Evolutionary conservation across 129 eudicot species (phyloP).

Genomic region (Gnaphalium uliginosum): DNA sequence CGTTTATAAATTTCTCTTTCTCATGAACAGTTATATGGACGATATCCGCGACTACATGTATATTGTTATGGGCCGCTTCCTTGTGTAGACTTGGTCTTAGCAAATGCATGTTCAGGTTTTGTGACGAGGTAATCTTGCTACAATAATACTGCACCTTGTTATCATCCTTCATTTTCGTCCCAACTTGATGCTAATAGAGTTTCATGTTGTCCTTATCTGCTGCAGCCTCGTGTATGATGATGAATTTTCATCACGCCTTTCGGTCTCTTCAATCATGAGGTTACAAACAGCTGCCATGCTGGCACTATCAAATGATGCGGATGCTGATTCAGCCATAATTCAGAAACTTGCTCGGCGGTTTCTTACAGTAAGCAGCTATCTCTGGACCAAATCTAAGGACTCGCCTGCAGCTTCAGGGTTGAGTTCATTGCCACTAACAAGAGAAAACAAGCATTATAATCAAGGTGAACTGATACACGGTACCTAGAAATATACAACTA

Average conservation of each 20-base stretch:
- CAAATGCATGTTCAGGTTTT: slow-evolving; percentile 71
- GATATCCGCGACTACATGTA: slow-evolving; percentile 60
- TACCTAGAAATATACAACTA: slow-evolving; percentile 8
- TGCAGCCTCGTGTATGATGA: slow-evolving; percentile 58
- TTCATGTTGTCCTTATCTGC: slow-evolving; percentile 4
- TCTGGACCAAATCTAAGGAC: slow-evolving; percentile 27
- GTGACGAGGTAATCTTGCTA: slow-evolving; percentile 53
- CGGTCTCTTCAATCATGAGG: slow-evolving; percentile 67
- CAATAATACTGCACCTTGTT: not conserved
- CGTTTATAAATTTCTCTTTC: not conserved
- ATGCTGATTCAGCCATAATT: slow-evolving; percentile 44
- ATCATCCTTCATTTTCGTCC: not conserved
- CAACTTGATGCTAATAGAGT: not conserved
- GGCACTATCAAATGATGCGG: slow-evolving; percentile 51
- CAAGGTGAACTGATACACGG: slow-evolving; percentile 15
- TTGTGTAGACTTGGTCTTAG: slow-evolving; percentile 57
- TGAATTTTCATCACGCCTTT: slow-evolving; percentile 77
- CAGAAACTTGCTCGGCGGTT: slow-evolving; percentile 52
- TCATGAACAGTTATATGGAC: slow-evolving; percentile 46
- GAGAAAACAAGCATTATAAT: slow-evolving; percentile 12
- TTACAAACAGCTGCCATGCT: slow-evolving; percentile 64
- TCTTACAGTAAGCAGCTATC: slow-evolving; percentile 35
- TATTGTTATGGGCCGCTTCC: slow-evolving; percentile 78
- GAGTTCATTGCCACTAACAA: slow-evolving; percentile 22
- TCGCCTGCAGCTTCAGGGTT: slow-evolving; percentile 29